Conservation (phyloP, 108 stramenopile genomes). For the Seminavis robusta region DNA sequence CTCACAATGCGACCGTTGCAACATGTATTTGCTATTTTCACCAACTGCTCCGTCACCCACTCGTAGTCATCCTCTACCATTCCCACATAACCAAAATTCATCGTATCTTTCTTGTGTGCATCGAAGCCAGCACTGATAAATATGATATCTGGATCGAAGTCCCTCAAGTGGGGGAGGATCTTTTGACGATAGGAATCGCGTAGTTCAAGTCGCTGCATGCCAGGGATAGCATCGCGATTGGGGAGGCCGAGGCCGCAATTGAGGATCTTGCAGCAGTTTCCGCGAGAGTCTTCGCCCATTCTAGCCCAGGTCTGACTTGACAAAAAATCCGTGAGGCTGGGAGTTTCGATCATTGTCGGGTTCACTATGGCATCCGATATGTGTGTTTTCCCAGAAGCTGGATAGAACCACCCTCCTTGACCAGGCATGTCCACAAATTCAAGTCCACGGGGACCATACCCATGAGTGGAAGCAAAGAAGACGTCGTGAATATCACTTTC, state of each 20-base stretch:
- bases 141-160: constrained; percentile 96
- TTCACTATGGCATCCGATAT: constrained; percentile 54
- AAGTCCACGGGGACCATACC: constrained; percentile 83
- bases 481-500: constrained; percentile 88
- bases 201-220: constrained; percentile 84
- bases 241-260: constrained; percentile 82
- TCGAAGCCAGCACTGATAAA: constrained; percentile 99
- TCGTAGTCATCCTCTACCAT: constrained; percentile 98
- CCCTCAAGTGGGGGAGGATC: constrained; percentile 71
- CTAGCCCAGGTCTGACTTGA: constrained; percentile 82
- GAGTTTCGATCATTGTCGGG: constrained; percentile 62
- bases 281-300: constrained; percentile 74
- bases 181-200: constrained; percentile 85
- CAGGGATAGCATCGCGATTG: constrained; percentile 55
- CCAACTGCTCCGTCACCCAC: constrained; percentile 92
- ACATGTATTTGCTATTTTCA: constrained; percentile 91
- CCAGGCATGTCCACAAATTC: constrained; percentile 45
- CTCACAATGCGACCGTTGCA: constrained; percentile 93
- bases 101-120: constrained; percentile 88
- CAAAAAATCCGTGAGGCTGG: constrained; percentile 73
- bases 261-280: constrained; percentile 83
- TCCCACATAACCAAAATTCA: constrained; percentile 93
- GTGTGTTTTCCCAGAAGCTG: constrained; percentile 75
- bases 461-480: constrained; percentile 91
- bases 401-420: constrained; percentile 87